Conservation (phyloP, 345 rosid genomes). For the Bruguiera gymnorhiza region DNA sequence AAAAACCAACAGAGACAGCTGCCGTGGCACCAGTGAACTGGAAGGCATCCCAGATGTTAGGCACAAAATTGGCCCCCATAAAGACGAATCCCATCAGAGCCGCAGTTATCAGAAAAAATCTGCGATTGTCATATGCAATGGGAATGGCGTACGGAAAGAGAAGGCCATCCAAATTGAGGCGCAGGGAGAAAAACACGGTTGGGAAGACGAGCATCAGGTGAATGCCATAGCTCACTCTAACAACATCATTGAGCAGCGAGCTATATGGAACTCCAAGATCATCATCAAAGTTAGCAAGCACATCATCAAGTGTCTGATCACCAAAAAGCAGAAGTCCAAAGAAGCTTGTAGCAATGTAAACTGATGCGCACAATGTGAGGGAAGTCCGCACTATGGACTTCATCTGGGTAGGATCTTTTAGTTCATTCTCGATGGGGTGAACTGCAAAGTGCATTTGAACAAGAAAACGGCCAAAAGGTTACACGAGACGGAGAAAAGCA, state of each 20-base stretch:
- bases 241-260: constrained; percentile 51
- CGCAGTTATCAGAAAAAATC: constrained; percentile 44
- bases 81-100: constrained; percentile 54
- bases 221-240: constrained; percentile 59
- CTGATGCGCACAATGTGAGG: constrained; percentile 48
- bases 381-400: constrained; percentile 54
- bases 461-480: constrained; percentile 4
- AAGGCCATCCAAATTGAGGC: constrained; percentile 63
- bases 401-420: constrained; percentile 52
- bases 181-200: constrained; percentile 61
- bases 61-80: constrained; percentile 57
- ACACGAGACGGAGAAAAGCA: background rate
- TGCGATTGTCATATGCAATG: constrained; percentile 43
- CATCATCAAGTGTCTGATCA: constrained; percentile 53
- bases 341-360: constrained; percentile 64
- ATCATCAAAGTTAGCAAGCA: constrained; percentile 68
- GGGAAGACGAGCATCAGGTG: constrained; percentile 79
- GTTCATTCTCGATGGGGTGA: constrained; percentile 65
- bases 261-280: constrained; percentile 67
- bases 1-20: constrained; percentile 51
- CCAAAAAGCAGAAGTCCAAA: constrained; percentile 69
- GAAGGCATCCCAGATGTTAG: constrained; percentile 70
- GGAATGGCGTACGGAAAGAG: constrained; percentile 55
- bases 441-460: constrained; percentile 38
- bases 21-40: constrained; percentile 70